Conservation (phyloP, 352 stramenopile genomes). For the Phytopythium litorale region DNA sequence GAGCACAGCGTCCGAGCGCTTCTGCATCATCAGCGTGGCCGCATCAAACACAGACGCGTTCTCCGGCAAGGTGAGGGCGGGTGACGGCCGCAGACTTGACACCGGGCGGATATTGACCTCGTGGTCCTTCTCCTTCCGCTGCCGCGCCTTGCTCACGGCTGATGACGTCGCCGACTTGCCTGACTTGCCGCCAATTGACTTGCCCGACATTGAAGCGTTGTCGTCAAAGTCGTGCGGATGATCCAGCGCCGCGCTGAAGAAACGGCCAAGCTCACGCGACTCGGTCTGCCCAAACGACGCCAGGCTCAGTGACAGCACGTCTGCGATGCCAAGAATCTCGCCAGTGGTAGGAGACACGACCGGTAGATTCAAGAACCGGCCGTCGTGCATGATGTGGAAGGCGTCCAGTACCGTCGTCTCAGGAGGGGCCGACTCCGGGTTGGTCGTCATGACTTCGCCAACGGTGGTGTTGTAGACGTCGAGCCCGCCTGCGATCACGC, state of each 20-base stretch:
- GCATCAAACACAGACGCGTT: conserved; percentile 86
- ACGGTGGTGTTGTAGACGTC: conserved; percentile 88
- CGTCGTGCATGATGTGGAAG: conserved; percentile 98
- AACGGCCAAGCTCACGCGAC: conserved; percentile 67
- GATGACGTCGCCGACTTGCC: conserved; percentile 37
- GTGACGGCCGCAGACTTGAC: conserved; percentile 72
- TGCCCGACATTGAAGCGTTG: conserved; percentile 23
- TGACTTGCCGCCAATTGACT: conserved; percentile 34
- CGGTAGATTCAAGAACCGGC: conserved; percentile 96
- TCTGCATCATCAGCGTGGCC: conserved; percentile 88
- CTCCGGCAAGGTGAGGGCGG: conserved; percentile 73
- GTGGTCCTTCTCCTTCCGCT: conserved; percentile 76
- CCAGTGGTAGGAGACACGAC: conserved; percentile 83
- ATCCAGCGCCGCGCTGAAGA: conserved; percentile 78
- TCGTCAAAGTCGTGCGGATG: conserved; percentile 68
- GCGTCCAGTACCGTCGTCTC: conserved; percentile 96
- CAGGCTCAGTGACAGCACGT: conserved; percentile 76
- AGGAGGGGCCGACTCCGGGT: conserved; percentile 92
- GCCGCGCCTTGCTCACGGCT: conserved; percentile 51
- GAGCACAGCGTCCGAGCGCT: conserved; percentile 91
- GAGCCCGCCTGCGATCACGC: conserved; percentile 92
- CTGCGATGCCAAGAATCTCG: conserved; percentile 75
- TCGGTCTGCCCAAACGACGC: conserved; percentile 72
- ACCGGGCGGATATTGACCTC: conserved; percentile 76
- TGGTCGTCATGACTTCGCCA: conserved; percentile 92